These are phyloP conservation scores for Huiozyma sinensis DNA, from an alignment of 805 yeast genomes.

Conservation along the genomic window DNA sequence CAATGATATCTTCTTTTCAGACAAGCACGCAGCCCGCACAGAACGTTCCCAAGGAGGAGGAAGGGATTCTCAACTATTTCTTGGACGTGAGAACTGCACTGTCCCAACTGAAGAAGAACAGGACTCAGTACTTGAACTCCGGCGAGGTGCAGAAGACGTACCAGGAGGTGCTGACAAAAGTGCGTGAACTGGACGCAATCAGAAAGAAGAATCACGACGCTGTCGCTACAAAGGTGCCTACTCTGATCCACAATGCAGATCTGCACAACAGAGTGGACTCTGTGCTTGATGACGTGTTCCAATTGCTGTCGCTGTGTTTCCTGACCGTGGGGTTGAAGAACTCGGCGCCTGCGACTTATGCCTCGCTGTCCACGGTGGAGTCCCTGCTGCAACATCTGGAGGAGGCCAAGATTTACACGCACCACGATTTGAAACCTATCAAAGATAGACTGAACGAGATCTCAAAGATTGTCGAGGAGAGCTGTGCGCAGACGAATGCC, in stretches of 20 bases:
- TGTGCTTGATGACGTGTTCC: conserved; percentile 81
- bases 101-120: conserved; percentile 47
- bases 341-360: conserved; percentile 89
- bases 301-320: conserved; percentile 73
- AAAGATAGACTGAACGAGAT: conserved; percentile 64
- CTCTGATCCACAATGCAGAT: conserved; percentile 20
- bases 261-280: conserved; percentile 49
- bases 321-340: conserved; percentile 86
- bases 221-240: conserved; percentile 14
- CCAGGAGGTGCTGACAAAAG: conserved; percentile 42
- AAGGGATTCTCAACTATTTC: conserved; percentile 31
- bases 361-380: conserved; percentile 77
- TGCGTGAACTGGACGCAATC: conserved; percentile 42
- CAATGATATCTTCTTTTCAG: background rate
- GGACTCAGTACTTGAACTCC: conserved; percentile 54
- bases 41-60: conserved; percentile 29
- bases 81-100: conserved; percentile 34
- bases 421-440: conserved; percentile 73
- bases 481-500: conserved; percentile 13
- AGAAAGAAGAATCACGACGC: conserved; percentile 33
- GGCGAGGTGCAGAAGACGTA: conserved; percentile 55
- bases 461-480: conserved; percentile 43
- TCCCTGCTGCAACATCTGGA: conserved; percentile 72
- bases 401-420: conserved; percentile 74
- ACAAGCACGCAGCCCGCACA: conserved; percentile 3